Conservation (phyloP, 768 basidiomycete species). For the Paxillus involutus region DNA sequence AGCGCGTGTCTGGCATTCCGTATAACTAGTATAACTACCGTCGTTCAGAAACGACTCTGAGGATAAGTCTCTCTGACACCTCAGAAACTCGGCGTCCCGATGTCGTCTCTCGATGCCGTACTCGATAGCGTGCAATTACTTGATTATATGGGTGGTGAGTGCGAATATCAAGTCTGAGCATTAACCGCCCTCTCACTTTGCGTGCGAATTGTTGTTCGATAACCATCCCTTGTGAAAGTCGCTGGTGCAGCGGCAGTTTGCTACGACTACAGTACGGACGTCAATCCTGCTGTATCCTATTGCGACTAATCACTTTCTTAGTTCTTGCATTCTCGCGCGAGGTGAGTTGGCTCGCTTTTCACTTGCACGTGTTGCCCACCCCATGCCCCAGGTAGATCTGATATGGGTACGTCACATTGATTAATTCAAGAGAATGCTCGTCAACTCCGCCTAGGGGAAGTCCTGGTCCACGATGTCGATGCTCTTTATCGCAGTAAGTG, state of each 20-base stretch:
- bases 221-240: neutral
- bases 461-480: constrained; percentile 9
- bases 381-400: neutral
- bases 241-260: neutral
- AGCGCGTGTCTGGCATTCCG: neutral
- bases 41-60: neutral
- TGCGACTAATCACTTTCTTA: neutral
- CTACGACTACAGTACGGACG: constrained; percentile 10
- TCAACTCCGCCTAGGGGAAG: constrained; percentile 3
- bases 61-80: neutral
- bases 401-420: constrained; percentile 11
- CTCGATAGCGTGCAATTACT: neutral
- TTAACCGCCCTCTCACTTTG: neutral
- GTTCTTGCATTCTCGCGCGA: constrained; percentile 8
- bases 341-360: neutral
- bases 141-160: neutral
- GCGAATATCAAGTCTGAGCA: neutral
- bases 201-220: neutral
- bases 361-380: neutral
- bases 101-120: neutral
- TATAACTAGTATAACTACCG: constrained; percentile 1
- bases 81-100: neutral
- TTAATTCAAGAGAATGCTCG: neutral
- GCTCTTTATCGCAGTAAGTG: constrained; percentile 10
- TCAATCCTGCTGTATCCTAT: neutral